phyloP scores from a whole-genome alignment of 805 yeast species.

The Ogataea nonfermentans region DNA sequence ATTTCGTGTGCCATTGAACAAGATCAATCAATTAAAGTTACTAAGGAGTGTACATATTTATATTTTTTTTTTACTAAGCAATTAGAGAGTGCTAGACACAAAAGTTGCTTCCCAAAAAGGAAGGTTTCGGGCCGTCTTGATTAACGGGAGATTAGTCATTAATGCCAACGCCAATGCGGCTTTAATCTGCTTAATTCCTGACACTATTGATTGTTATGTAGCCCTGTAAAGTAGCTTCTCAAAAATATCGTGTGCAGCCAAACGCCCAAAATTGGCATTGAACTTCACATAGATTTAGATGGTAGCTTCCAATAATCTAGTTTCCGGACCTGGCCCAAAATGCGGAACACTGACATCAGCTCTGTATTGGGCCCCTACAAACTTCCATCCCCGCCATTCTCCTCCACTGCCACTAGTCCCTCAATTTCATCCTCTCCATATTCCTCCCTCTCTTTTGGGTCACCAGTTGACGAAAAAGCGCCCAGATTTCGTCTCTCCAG shows the following conservation, averaged over 20 bases:
- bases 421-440: conserved; percentile 8
- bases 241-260: too few species aligned
- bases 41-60: too few species aligned
- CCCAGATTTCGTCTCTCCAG: neutral
- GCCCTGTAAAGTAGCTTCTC: too few species aligned
- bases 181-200: neutral
- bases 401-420: conserved; percentile 11
- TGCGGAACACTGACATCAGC: conserved; percentile 6
- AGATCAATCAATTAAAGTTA: too few species aligned
- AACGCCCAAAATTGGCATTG: too few species aligned
- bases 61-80: too few species aligned
- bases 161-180: neutral
- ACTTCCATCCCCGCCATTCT: conserved; percentile 9
- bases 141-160: neutral
- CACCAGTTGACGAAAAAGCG: conserved; percentile 15
- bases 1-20: conserved; percentile 1
- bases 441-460: conserved; percentile 7
- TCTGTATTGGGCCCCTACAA: conserved; percentile 4
- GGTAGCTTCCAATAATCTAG: too few species aligned
- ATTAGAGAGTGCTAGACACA: too few species aligned
- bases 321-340: too few species aligned
- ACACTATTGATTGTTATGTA: too few species aligned
- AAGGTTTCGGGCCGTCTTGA: conserved; percentile 4
- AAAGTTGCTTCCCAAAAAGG: conserved; percentile 1
- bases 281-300: too few species aligned